Percentiles rank a stretch among this genome's conserved stretches.
These are phyloP conservation scores for Graphilbum sp. DNA, from an alignment of 2,329 filamentous ascomycete species.

Conservation along the genomic window DNA sequence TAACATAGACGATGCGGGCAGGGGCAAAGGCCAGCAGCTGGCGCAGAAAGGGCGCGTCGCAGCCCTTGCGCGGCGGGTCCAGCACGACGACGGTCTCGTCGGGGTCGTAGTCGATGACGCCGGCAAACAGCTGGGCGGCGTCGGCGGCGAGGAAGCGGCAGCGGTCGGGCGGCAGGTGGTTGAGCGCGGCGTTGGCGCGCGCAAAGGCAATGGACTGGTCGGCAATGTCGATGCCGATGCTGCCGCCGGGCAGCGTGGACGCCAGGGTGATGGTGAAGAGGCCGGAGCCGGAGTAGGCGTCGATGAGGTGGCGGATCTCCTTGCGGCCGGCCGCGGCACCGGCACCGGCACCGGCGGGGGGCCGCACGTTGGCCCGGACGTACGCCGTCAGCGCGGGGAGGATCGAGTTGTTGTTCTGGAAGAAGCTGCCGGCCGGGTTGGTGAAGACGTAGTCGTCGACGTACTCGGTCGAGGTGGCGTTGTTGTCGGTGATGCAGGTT, in stretches of 20 bases:
- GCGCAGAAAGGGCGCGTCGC: conserved; percentile 65
- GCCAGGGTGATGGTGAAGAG: conserved; percentile 94
- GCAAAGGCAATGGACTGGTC: conserved; percentile 63
- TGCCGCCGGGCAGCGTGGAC: conserved; percentile 62
- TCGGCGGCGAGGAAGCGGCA: conserved; percentile 83
- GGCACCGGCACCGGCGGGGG: conserved; percentile 16
- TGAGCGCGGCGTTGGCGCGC: conserved; percentile 59
- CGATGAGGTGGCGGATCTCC: conserved; percentile 86
- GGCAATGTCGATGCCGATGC: conserved; percentile 82
- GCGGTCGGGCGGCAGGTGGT: conserved; percentile 48
- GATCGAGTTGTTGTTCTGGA: conserved; percentile 99
- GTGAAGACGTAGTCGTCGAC: conserved; percentile 71
- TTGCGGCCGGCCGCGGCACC: too few relatives aligned
- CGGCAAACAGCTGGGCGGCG: conserved; percentile 65
- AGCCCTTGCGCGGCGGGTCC: conserved; percentile 92
- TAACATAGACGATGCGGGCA: conserved; percentile 75
- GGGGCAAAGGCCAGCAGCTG: conserved; percentile 71
- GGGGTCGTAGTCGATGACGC: conserved; percentile 47
- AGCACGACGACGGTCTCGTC: conserved; percentile 86
- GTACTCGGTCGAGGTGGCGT: conserved; percentile 72
- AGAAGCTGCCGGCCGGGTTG: conserved; percentile 88
- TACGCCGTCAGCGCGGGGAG: conserved; percentile 73
- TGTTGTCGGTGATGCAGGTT: conserved; percentile 75
- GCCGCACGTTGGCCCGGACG: conserved; percentile 64
- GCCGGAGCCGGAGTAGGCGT: conserved; percentile 93